Percentiles rank a stretch among this genome's conserved stretches.
phyloP scores from a whole-genome alignment of 805 yeast genomes.

The Blastobotrys americana region DNA sequence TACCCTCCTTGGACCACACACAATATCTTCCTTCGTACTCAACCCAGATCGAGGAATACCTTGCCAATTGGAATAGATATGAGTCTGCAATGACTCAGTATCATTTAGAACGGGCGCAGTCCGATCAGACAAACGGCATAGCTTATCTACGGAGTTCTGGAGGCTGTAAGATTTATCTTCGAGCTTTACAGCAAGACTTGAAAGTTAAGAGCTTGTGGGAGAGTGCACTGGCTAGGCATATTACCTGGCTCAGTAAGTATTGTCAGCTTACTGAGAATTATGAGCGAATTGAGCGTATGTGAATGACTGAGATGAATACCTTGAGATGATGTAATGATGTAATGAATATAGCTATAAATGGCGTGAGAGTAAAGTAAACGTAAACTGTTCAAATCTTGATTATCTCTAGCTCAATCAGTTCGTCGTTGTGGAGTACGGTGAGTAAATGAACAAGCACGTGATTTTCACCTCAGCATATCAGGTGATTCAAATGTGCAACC shows the following conservation, averaged over 20 bases:
- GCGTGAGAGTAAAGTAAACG: no score
- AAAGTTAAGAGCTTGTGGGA: conserved; percentile 19
- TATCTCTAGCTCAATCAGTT: no score
- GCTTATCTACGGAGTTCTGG: conserved; percentile 11
- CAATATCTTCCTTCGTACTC: conserved; percentile 16
- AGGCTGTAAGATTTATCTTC: conserved; percentile 14
- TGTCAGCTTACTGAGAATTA: background rate
- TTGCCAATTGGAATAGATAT: conserved; percentile 22
- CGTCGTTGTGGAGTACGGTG: no score
- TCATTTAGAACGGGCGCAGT: conserved; percentile 20
- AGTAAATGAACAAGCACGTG: no score
- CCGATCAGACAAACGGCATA: conserved; percentile 16
- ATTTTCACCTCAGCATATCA: no score
- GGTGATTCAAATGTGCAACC: no score
- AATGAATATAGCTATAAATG: no score
- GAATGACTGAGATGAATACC: no score
- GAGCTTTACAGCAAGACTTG: conserved; percentile 23
- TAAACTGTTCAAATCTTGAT: no score
- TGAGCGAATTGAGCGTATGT: background rate
- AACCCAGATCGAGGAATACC: conserved; percentile 16
- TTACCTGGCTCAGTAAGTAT: conserved; percentile 1
- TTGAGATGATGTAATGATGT: no score
- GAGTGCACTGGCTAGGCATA: conserved; percentile 17
- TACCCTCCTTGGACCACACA: conserved; percentile 10
- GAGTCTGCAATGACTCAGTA: conserved; percentile 18